Evolutionary conservation across 306 rosid species (phyloP).

Genomic region (Notholithocarpus densiflorus): DNA sequence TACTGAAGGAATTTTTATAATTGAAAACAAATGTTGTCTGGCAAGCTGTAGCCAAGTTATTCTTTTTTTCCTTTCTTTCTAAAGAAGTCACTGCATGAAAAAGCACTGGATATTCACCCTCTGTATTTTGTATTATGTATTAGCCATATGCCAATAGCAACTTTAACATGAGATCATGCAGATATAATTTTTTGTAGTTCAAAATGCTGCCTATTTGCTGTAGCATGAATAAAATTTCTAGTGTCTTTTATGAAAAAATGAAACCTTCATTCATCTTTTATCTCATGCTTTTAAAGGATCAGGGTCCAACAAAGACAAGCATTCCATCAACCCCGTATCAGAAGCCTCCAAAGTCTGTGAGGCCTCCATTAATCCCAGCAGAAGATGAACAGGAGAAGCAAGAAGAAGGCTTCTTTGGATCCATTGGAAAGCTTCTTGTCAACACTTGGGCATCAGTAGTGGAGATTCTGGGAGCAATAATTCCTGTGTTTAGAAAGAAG

Average conservation of each 20-base stretch:
- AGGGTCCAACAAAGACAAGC: conserved; percentile 30
- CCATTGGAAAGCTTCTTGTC: conserved; percentile 67
- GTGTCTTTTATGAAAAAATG: not conserved
- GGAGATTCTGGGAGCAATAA: conserved; percentile 70
- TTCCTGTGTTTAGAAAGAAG: conserved; percentile 59
- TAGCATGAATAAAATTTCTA: not conserved
- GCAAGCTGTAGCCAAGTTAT: not conserved
- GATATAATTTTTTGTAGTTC: not conserved
- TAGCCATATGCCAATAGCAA: not conserved
- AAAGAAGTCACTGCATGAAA: not conserved
- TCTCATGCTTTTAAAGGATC: conserved; percentile 47
- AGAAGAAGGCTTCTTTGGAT: conserved; percentile 82
- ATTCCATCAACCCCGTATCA: conserved; percentile 46
- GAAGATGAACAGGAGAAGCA: conserved; percentile 70
- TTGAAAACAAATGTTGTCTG: not conserved
- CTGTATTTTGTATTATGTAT: not conserved
- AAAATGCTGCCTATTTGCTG: conserved; percentile 1
- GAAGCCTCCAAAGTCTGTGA: conserved; percentile 64
- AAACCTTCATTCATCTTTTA: not conserved
- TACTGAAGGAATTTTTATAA: conserved; percentile 2
- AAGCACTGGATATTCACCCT: not conserved
- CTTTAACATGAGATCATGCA: not conserved
- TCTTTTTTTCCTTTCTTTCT: not conserved
- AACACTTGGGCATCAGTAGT: conserved; percentile 41
- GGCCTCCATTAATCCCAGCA: conserved; percentile 79